A percentile compares a stretch with the other conserved stretches of the same genome.
These are phyloP conservation scores for Plantago ovata DNA, from an alignment of 257 asterid genomes.

Conservation along the genomic window DNA sequence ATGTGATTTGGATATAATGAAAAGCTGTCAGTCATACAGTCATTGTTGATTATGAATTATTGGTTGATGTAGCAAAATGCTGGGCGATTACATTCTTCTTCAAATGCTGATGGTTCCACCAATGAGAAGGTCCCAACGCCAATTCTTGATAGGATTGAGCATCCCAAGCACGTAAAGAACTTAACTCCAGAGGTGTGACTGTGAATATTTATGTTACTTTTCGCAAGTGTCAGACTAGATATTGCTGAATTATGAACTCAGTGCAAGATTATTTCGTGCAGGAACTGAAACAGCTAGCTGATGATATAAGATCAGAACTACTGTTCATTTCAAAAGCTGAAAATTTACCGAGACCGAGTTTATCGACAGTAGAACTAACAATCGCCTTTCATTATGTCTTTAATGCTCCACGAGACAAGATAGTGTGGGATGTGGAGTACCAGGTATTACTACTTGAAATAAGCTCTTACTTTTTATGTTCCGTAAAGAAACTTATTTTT, in stretches of 20 bases:
- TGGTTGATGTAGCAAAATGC: conserved; percentile 42
- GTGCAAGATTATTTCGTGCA: conserved; percentile 36
- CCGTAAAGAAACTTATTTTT: background rate
- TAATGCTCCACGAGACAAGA: conserved; percentile 74
- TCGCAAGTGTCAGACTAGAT: conserved; percentile 4
- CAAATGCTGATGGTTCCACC: conserved; percentile 31
- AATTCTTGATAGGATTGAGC: conserved; percentile 71
- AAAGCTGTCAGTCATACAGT: conserved; percentile 5
- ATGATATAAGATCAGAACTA: conserved; percentile 73
- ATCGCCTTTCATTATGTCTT: conserved; percentile 88
- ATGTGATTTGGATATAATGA: background rate
- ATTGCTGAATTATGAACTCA: background rate
- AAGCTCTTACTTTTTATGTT: conserved; percentile 3
- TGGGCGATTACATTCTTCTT: conserved; percentile 32
- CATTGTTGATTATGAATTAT: conserved; percentile 16
- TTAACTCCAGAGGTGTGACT: conserved; percentile 58
- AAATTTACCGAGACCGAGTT: conserved; percentile 46
- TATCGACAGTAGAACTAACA: conserved; percentile 66
- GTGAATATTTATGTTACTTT: conserved; percentile 11
- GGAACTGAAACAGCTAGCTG: conserved; percentile 82
- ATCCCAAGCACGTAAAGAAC: conserved; percentile 69
- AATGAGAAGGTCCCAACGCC: conserved; percentile 53
- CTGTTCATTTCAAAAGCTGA: conserved; percentile 38
- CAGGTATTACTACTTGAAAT: conserved; percentile 49
- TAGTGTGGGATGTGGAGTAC: conserved; percentile 87